Percentiles rank a stretch among this genome's conserved stretches.
These are phyloP conservation scores for Baudoinia panamericana DNA, from an alignment of 495 filamentous ascomycete species.

Conservation along the genomic window DNA sequence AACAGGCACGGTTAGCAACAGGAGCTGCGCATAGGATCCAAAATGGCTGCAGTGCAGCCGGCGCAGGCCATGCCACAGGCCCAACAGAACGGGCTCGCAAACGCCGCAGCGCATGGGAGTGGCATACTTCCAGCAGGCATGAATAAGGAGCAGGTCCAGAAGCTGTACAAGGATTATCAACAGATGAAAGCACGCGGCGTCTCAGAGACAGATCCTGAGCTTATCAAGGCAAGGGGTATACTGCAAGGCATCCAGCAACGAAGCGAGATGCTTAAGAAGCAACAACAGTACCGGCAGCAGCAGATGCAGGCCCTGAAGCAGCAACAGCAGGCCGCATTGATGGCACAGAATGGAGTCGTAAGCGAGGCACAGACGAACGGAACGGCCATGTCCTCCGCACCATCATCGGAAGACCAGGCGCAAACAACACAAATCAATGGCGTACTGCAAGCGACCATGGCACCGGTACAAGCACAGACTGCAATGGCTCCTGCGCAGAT, in stretches of 20 bases:
- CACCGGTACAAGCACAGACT: conserved; percentile 27
- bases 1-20: too few relatives aligned
- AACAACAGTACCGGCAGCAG: conserved; percentile 38
- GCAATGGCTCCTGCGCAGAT: conserved; percentile 10
- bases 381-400: too few relatives aligned
- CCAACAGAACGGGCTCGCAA: conserved; percentile 1
- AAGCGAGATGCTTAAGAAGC: conserved; percentile 38
- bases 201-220: conserved; percentile 63
- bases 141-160: conserved; percentile 15
- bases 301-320: conserved; percentile 37
- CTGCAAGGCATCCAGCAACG: conserved; percentile 54
- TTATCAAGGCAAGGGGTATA: conserved; percentile 55
- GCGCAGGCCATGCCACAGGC: conserved; percentile 6
- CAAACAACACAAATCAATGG: neutral
- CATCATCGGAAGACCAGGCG: neutral
- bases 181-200: conserved; percentile 69
- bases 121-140: conserved; percentile 19
- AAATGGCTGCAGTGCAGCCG: conserved; percentile 19
- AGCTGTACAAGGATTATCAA: conserved; percentile 47
- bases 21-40: too few relatives aligned
- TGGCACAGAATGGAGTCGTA: neutral
- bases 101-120: neutral
- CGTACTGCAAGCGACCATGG: neutral
- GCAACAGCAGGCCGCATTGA: conserved; percentile 10
- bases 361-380: neutral